Conservation (phyloP, 2,329 filamentous ascomycete species). For the Amylocarpus encephaloides region DNA sequence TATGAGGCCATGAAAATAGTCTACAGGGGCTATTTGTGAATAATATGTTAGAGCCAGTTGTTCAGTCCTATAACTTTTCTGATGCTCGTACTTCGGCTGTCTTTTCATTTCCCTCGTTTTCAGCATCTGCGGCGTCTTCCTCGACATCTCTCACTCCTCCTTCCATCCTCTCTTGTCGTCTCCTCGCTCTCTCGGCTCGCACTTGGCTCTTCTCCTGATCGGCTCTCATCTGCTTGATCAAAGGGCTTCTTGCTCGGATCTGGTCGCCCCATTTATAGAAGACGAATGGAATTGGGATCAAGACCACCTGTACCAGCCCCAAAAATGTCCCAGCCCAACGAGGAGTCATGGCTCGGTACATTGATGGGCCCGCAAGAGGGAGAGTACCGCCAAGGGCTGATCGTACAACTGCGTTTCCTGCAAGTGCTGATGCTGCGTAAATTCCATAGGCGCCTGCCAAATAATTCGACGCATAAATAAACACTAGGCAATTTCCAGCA, state of each 20-base stretch:
- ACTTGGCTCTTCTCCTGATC: conserved; percentile 28
- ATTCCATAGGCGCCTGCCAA: conserved; percentile 73
- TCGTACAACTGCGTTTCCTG: conserved; percentile 70
- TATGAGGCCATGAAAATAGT: background rate
- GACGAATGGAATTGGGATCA: conserved; percentile 74
- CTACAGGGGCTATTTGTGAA: background rate
- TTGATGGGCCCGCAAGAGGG: conserved; percentile 65
- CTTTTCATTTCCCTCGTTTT: background rate
- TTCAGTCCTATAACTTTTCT: background rate
- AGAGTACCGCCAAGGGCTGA: conserved; percentile 70
- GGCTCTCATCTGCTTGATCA: conserved; percentile 34
- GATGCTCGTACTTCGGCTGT: background rate
- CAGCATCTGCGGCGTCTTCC: conserved; percentile 7
- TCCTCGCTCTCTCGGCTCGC: conserved; percentile 17
- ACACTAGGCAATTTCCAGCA: conserved; percentile 67
- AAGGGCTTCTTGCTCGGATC: conserved; percentile 46
- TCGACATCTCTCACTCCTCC: conserved; percentile 6
- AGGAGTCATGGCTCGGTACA: conserved; percentile 64
- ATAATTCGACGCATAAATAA: conserved; percentile 80
- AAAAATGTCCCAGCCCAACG: conserved; percentile 76
- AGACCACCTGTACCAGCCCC: conserved; percentile 62
- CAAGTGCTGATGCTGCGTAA: conserved; percentile 74
- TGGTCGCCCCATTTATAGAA: conserved; percentile 60
- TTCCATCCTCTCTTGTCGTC: conserved; percentile 8
- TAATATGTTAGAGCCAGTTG: background rate